These are phyloP conservation scores for Dillenia turbinata DNA, from an alignment of 164 flowering plant species.

Conservation along the genomic window DNA sequence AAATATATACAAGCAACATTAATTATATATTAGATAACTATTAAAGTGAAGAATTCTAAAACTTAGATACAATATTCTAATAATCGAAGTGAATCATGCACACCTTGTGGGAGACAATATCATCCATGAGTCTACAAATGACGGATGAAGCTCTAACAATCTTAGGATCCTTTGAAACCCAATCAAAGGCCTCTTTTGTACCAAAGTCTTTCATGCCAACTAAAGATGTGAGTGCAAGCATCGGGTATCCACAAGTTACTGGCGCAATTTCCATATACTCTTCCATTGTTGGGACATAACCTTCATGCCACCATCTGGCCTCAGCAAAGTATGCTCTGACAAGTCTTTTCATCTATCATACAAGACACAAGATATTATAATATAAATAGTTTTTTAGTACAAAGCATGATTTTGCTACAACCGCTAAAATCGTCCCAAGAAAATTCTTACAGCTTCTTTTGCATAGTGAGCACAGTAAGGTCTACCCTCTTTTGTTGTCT, in stretches of 20 bases:
- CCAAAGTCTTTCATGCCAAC: conserved; percentile 33
- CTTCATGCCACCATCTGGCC: conserved; percentile 28
- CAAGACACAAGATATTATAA: background rate
- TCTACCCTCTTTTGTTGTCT: conserved; percentile 23
- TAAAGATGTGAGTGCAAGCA: conserved; percentile 13
- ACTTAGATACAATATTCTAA: too few species aligned
- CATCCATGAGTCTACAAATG: conserved; percentile 28
- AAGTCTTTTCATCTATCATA: conserved; percentile 22
- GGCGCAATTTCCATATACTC: conserved; percentile 22
- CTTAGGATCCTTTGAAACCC: conserved; percentile 25
- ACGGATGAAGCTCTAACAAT: conserved; percentile 14
- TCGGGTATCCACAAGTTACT: conserved; percentile 1
- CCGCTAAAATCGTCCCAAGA: too few species aligned
- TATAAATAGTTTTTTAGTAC: background rate
- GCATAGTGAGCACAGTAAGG: conserved; percentile 14
- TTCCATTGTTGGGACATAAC: conserved; percentile 26
- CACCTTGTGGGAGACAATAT: conserved; percentile 27
- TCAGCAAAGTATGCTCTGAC: conserved; percentile 25
- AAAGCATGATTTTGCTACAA: too few species aligned
- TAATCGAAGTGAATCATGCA: too few species aligned
- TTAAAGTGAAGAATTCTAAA: background rate
- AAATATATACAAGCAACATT: background rate
- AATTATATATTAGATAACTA: too few species aligned
- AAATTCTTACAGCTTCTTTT: conserved; percentile 25
- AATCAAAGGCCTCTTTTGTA: conserved; percentile 27